Conservation (phyloP, 768 basidiomycete species). For the Mycena metata region DNA sequence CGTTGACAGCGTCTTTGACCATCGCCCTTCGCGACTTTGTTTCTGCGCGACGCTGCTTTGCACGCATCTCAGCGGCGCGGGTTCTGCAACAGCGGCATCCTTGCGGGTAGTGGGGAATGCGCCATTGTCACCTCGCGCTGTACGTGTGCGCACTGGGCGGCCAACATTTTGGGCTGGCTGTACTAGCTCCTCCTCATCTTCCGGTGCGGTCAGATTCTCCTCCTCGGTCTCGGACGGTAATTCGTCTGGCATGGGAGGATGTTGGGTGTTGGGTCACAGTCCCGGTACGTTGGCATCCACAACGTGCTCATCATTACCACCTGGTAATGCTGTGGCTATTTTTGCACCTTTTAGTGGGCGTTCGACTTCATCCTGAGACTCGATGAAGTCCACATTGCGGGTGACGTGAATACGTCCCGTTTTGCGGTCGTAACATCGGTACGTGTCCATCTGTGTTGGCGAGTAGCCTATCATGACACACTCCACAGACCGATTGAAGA, state of each 20-base stretch:
- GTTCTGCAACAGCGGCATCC: not conserved
- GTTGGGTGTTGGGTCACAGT: not conserved
- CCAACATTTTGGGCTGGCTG: no score
- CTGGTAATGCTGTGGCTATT: not conserved
- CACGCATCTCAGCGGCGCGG: slow-evolving; percentile 1
- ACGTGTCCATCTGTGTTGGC: slow-evolving; percentile 6
- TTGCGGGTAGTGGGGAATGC: slow-evolving; percentile 3
- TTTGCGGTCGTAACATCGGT: slow-evolving; percentile 8
- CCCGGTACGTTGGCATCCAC: not conserved
- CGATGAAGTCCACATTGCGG: not conserved
- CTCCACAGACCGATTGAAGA: slow-evolving; percentile 18
- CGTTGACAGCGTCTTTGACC: slow-evolving; percentile 27
- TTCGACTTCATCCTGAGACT: slow-evolving; percentile 1
- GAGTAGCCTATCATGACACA: slow-evolving; percentile 18
- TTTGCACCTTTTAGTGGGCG: no score
- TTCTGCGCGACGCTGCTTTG: slow-evolving; percentile 22
- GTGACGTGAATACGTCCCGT: not conserved
- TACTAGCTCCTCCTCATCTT: not conserved
- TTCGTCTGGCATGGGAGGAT: not conserved
- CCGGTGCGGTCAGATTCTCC: not conserved
- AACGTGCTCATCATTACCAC: not conserved
- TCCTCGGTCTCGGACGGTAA: not conserved
- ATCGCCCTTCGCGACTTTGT: not conserved
- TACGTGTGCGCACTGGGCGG: not conserved
- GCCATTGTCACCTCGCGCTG: not conserved